These are phyloP conservation scores for Ramularia collo-cygni DNA, from an alignment of 2,329 filamentous ascomycete genomes.

Conservation along the genomic window DNA sequence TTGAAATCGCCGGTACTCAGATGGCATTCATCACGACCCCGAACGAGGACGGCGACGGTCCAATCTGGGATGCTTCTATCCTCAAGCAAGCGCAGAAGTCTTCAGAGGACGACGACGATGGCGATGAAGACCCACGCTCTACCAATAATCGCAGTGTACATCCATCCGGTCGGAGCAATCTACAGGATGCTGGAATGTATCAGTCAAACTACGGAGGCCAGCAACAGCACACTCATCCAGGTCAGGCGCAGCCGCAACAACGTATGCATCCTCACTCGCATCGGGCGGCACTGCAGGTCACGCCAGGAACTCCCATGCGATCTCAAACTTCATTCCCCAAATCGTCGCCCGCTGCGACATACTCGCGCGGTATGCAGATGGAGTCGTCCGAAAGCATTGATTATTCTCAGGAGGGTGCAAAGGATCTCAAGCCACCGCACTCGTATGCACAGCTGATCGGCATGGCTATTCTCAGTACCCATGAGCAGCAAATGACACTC, in stretches of 20 bases:
- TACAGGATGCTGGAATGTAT: slow-evolving; percentile 20
- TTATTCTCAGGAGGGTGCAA: slow-evolving; percentile 73
- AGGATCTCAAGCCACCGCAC: slow-evolving; percentile 89
- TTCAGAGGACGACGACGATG: slow-evolving; percentile 37
- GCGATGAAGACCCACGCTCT: slow-evolving; percentile 25
- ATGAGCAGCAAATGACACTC: slow-evolving; percentile 82
- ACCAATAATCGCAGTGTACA: slow-evolving; percentile 8
- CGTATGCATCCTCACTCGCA: slow-evolving; percentile 33
- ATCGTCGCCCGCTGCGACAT: slow-evolving; percentile 41
- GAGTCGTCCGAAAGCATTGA: slow-evolving; percentile 57
- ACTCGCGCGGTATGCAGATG: slow-evolving; percentile 45
- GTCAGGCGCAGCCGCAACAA: slow-evolving; percentile 13
- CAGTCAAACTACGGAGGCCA: slow-evolving; percentile 20
- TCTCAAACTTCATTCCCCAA: slow-evolving; percentile 31
- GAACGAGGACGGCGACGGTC: slow-evolving; percentile 64
- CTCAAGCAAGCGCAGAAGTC: slow-evolving; percentile 34
- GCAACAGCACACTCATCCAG: slow-evolving; percentile 16
- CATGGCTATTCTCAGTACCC: slow-evolving; percentile 82
- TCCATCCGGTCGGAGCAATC: slow-evolving; percentile 11
- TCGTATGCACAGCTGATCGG: slow-evolving; percentile 97
- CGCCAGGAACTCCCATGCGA: slow-evolving; percentile 32
- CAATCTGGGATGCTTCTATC: slow-evolving; percentile 45
- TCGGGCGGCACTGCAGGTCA: slow-evolving; percentile 24
- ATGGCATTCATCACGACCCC: slow-evolving; percentile 98
- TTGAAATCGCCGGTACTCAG: slow-evolving; percentile 86